phyloP scores from a whole-genome alignment of 2,329 filamentous ascomycete species.

The Penicillium sp. region DNA sequence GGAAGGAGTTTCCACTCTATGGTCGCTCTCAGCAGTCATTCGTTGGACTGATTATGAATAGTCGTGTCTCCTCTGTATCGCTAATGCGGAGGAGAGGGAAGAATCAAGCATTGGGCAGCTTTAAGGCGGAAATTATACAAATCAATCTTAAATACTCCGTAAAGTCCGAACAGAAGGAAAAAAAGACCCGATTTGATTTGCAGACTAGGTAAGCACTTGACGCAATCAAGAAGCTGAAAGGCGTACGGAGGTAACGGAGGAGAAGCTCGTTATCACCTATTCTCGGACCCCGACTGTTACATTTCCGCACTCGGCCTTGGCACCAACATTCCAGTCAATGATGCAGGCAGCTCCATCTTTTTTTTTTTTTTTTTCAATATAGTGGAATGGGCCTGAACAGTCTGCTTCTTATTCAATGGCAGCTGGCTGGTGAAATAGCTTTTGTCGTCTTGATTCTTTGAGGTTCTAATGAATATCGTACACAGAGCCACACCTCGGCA shows the following conservation, averaged over 20 bases:
- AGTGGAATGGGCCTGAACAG: background rate
- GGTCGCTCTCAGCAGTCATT: background rate
- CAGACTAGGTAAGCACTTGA: background rate
- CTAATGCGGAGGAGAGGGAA: background rate
- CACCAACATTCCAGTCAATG: background rate
- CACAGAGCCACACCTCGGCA: background rate
- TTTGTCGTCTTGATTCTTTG: background rate
- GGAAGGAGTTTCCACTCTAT: background rate
- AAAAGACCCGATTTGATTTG: background rate
- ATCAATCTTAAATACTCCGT: background rate
- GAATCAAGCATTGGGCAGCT: background rate
- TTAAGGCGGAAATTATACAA: background rate
- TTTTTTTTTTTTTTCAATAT: background rate
- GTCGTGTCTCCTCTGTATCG: background rate
- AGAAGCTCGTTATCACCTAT: constrained; percentile 1
- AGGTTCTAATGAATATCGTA: background rate
- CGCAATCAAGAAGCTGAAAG: background rate
- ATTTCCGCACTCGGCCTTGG: background rate
- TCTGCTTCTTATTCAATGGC: background rate
- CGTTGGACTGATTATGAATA: background rate
- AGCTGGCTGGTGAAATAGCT: no score
- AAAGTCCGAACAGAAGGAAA: background rate
- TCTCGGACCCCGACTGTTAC: background rate
- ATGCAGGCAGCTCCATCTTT: background rate
- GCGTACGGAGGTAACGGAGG: no score